Evolutionary conservation across 179 eudicot genomes (phyloP), one percentile per base, ranked within the genome.

Genomic region (Heliamphora pulchella): DNA sequence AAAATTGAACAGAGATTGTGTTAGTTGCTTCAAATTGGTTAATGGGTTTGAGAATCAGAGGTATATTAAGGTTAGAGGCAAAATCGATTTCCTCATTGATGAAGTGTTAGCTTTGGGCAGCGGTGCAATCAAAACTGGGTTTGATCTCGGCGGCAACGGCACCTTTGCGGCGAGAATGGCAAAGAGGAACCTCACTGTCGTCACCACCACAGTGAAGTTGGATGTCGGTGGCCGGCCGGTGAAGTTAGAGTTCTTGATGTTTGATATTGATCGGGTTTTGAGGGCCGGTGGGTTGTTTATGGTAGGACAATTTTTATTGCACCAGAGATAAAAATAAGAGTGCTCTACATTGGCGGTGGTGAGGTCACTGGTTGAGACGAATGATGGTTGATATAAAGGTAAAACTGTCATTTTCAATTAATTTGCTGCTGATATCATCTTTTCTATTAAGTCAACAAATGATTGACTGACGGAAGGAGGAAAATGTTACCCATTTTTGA

Each of bases 141-240:
- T 96, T 80, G 97, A 92, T 83, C 86, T 92, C 15, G 91, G 91
- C 63, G 96, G 97, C 15, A 94, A 96, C n/a, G 98, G 97, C 1
- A 92, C 92, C 17, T 92, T 96, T 82, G 99, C 92, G 55, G 98
- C 97, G 8, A 89, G 97, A 85, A 96, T 96, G 98, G 92, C 92
- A 6, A 98, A 96, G 78, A 88, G 74, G 70, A 90, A 90, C 86
- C 92, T 94, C 54, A 94, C 94, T 65, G 80, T 94, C 18, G 75
- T 96, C 11, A 94, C 98, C 14, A 87, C 85, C 20, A 81, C 90
- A 8, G 80, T 92, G 83, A 92, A 96, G 46, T 87, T 96, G 88
- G 99, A 92, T 81, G 88, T 91, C 20, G 97, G 96, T 10, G 96
- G 96, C 4, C 86, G 86, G 58, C 80, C 89, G 0, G 98, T 94